Evolutionary conservation across 495 filamentous ascomycete genomes (phyloP), one percentile per base, ranked within the genome.

Genomic region (Hypomontagnella submonticulosa): DNA sequence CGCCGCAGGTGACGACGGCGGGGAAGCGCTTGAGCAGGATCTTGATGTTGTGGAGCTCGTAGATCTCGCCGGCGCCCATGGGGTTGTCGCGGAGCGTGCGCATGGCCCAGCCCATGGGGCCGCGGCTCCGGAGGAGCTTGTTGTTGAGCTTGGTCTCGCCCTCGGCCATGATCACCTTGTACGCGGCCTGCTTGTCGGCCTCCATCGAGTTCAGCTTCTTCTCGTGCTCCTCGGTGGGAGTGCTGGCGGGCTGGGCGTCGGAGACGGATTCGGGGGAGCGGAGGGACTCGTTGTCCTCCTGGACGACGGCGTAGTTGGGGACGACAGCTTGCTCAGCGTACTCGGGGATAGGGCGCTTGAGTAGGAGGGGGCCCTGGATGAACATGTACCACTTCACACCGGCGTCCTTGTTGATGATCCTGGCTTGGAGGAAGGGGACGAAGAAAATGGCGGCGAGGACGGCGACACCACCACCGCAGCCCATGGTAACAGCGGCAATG

Each of bases 71-170:
- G 18, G 86, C 64, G 15, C 88, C 88, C 77, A 89, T 84, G 32
- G 84, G 87, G 76, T 90, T 88, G 69, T 89, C 82, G 58, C 78
- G 87, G 19, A 90, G 85, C 23, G 80, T 84, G 66, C 88, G 88
- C 87, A 90, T 88, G 38, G 84, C 89, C 88, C 88, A 90, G 64
- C 87, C 88, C 19, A 90, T 78, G 11, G 88, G 87, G 16, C 88
- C 87, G 5, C 80, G 78, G 33, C 76, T 79, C 70, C 85, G 78
- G 13, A 79, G 66, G 38, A 90, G 84, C 61, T 82, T 83, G 42
- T 77, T 82, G 61, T 84, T 79, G 46, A 85, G 78, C 27, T 74
- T 79, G 10, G 72, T 72, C 20, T 86, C 75, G 18, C 79, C 83
- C 42, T 82, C 71, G 7, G 78, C 80, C 44, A 83, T 69, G 65